Base-by-base conservation (phyloP, 2,329 filamentous ascomycete species). In the Amauroascus verrucosus region DNA sequence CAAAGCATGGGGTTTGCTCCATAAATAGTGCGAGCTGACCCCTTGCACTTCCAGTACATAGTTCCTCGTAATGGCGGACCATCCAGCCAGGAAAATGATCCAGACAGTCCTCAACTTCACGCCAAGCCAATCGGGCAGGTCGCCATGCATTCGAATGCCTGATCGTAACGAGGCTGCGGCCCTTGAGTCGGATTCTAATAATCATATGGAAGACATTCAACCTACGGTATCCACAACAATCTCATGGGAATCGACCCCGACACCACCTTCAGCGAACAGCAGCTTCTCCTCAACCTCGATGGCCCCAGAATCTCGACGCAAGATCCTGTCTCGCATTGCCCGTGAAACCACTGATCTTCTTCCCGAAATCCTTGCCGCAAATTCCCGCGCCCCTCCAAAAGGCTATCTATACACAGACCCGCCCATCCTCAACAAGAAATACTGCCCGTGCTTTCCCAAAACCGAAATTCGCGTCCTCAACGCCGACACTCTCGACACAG, bases 401-500 rank as follows among this genome's bases (percentile, higher is more conserved):
- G 76, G 49, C 64, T 72, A 64, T 58, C 65, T 60, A 55, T 74
- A 63, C 51, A 65, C 67, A 32, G 64, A 63, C 6, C 64, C 74
- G 1, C 66, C 70, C 4, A 63, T 62, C 0, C 70, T 82, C 11
- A 62, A 70, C 16, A 54, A 64, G 1, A 57, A 61, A 2, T 65
- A 70, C 41, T 78, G 75, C 55, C 78, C 79, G 0, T 62, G 59
- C 37, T 59, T 63, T 54, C 60, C 51, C 18, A 57, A 54, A 1
- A 67, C 68, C 14, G 61, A 62, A 33, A 65, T 84, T 59, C 69
- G 67, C 24, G 75, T 84, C 35, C 60, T 81, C 53, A 75, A 81
- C 59, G 71, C 73, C 16, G 82, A 85, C 60, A 77, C 76, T 0
- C 74, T 81, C 59, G 77, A 82, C 59, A 76, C 74, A 1, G 81